Base-by-base conservation (phyloP, 805 yeast species). In the Grigorovia humatica region DNA sequence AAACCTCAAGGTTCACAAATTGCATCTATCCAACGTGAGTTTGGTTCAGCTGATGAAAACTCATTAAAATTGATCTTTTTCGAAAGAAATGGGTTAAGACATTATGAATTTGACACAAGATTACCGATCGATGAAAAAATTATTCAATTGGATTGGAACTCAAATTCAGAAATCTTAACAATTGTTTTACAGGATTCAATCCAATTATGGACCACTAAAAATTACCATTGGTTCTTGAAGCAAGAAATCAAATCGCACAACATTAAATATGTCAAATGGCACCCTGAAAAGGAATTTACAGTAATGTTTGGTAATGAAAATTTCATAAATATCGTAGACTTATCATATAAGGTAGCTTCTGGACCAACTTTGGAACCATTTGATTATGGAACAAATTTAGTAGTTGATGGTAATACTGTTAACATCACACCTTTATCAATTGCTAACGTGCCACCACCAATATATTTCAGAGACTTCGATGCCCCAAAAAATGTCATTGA, bases 381-480 rank as follows among this genome's bases (percentile, higher is more conserved):
- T 51, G 96, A 88, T 64, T 62, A 77, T 29, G 98, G 99, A 47
- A 80, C 85, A 74, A 79, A 81, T 9, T 70, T 85, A 19, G 96
- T 91, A 0, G 73, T 84, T 40, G 98, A 93, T 70, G 96, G 96
- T 1, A 59, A 66, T 1, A 74, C 76, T 12, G 78, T 83, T 13
- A 79, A 81, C 57, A 69, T 89, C 20, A 91, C 99, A 0, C 97
- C 98, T 0, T 73, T 93, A 41, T 76, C 85, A 1, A 64, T 82
- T 32, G 96, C 96, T 1, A 88, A 83, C 63, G 91, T 88, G 11
- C 99, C 99, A 3, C 99, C 99, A 0, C 99, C 99, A 44, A 80
- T 88, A 63, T 77, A 87, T 23, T 83, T 76, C 62, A 76, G 95
- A 52, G 86, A 82, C 48, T 67, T 88, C 48, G 78, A 75, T 9